These are phyloP conservation scores for Aspergillus transmontanensis DNA, from an alignment of 2,329 filamentous ascomycete species.

Conservation along the genomic window DNA sequence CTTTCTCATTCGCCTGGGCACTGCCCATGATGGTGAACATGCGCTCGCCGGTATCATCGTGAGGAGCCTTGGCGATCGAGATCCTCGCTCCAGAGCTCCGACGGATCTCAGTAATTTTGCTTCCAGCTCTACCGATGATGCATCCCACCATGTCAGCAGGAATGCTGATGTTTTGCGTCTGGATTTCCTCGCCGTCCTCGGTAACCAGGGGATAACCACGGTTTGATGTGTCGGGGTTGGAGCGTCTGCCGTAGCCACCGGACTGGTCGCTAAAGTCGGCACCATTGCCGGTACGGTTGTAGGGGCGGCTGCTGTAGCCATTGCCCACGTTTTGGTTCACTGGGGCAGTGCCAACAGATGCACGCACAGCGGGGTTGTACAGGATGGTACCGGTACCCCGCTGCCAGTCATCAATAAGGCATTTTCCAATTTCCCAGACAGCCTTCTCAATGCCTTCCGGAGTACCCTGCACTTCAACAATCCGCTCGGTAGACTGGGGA, in stretches of 20 bases:
- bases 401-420: slow-evolving; percentile 95
- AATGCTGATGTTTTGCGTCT: slow-evolving; percentile 99
- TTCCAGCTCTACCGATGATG: slow-evolving; percentile 93
- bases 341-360: slow-evolving; percentile 65
- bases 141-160: slow-evolving; percentile 99
- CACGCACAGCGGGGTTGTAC: slow-evolving; percentile 94
- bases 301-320: slow-evolving; percentile 65
- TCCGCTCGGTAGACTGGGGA: slow-evolving; percentile 95
- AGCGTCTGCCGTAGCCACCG: slow-evolving; percentile 74
- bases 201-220: slow-evolving; percentile 86
- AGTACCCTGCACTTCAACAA: slow-evolving; percentile 94
- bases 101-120: slow-evolving; percentile 98
- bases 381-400: slow-evolving; percentile 94
- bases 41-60: slow-evolving; percentile 95
- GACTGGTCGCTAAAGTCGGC: slow-evolving; percentile 91
- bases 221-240: slow-evolving; percentile 76
- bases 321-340: slow-evolving; percentile 55
- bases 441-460: slow-evolving; percentile 95
- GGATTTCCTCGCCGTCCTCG: slow-evolving; percentile 95
- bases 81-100: slow-evolving; percentile 96
- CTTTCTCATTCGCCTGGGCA: slow-evolving; percentile 90
- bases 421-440: slow-evolving; percentile 98
- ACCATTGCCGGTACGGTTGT: slow-evolving; percentile 93
- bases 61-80: slow-evolving; percentile 94
- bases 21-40: slow-evolving; percentile 99